These are phyloP conservation scores for Starmerella vitae DNA, from an alignment of 805 yeast species.

Conservation along the genomic window DNA sequence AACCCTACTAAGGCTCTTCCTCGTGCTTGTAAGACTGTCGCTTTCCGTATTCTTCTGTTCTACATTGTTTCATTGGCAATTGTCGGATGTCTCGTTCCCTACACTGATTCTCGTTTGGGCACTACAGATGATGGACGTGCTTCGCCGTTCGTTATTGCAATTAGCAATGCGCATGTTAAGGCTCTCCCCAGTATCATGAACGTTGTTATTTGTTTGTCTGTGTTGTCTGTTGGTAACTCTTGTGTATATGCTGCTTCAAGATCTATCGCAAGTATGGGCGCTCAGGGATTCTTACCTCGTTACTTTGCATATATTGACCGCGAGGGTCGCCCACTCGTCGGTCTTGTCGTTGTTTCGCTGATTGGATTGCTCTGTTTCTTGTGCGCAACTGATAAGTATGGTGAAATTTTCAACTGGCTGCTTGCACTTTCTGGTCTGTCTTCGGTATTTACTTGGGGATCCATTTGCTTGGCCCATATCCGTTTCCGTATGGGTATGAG, in stretches of 20 bases:
- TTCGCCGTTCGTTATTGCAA: conserved; percentile 66
- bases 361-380: conserved; percentile 48
- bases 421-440: conserved; percentile 61
- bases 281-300: conserved; percentile 49
- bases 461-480: conserved; percentile 52
- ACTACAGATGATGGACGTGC: conserved; percentile 45
- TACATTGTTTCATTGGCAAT: conserved; percentile 46
- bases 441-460: conserved; percentile 63
- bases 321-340: conserved; percentile 63
- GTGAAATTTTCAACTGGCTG: conserved; percentile 52
- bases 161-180: conserved; percentile 47
- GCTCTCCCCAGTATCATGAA: conserved; percentile 59
- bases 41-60: conserved; percentile 66
- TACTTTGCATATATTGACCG: conserved; percentile 51
- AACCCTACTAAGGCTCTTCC: conserved; percentile 58
- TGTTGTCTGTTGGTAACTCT: conserved; percentile 61
- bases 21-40: conserved; percentile 62
- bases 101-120: conserved; percentile 36
- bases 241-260: conserved; percentile 58
- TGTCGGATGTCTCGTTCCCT: conserved; percentile 59
- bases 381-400: conserved; percentile 42
- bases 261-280: conserved; percentile 51
- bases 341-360: conserved; percentile 35
- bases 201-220: conserved; percentile 53
- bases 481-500: conserved; percentile 49